Base-by-base conservation (phyloP, 306 rosid species). In the Cicer judaicum region DNA sequence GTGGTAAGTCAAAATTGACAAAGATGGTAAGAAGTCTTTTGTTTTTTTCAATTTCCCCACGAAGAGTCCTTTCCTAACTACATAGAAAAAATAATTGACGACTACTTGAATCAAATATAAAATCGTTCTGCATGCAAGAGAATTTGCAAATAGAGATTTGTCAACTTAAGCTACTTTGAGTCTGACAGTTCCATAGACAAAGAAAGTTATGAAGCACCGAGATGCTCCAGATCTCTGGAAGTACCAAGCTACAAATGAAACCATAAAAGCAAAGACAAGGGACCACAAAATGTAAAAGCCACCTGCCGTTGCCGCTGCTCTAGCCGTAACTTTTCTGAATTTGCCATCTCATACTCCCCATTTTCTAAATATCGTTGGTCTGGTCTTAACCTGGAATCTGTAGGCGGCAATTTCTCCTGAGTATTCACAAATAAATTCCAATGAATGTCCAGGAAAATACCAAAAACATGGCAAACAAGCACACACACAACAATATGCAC, bases 231-330 rank as follows among this genome's bases (percentile, higher is more conserved):
- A 67, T 50, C 19, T 69, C 10, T 52, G 6, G 1, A 43, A 19
- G 66, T n/a, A 52, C 70, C 15, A 44, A 18, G 19, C 48, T 70
- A 50, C 36, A 16, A 43, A 18, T 24, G 38, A 61, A 81, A 55
- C 54, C 68, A 66, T 52, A 44, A 68, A 18, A 49, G 52, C 5
- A 61, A n/a, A 24, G 13, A 44, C 19, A 55, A 54, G 40, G 66
- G 67, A 73, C 60, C 41, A 63, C 63, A 66, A 76, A 75, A 75
- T 29, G 54, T 49, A 55, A 42, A 12, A 63, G 34, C 48, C 80
- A 95, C 99, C 97, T 92, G 99, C 14, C 99, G 99, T 78, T 95
- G 99, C 69, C 96, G 87, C 86, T 95, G 98, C 85, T 95, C 99
- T 65, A 95, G 83, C 57, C 99, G 87, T 83, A 92, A 78, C 84